phyloP scores from a whole-genome alignment of 2,329 filamentous ascomycete species.

The Phyllachora maydis region DNA sequence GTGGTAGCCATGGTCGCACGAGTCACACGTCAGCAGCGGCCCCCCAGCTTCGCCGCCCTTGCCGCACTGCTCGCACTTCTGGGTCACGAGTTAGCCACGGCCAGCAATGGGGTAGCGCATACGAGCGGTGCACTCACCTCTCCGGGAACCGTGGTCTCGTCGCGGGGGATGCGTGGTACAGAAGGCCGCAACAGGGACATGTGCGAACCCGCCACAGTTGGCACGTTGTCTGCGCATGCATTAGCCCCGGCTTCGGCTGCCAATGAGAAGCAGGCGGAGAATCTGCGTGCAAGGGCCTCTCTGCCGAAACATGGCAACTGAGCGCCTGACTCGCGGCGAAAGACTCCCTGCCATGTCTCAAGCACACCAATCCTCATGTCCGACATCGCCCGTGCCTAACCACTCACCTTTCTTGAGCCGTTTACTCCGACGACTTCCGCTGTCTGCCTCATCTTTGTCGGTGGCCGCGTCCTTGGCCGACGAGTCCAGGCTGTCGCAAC shows the following conservation, averaged over 20 bases:
- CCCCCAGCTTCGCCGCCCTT: conserved; percentile 47
- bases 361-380: too few species aligned
- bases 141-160: conserved; percentile 22
- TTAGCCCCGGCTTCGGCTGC: conserved; percentile 12
- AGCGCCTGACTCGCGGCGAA: too few species aligned
- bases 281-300: too few species aligned
- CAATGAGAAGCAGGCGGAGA: conserved; percentile 7
- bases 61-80: conserved; percentile 76
- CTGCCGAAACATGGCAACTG: too few species aligned
- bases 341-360: too few species aligned
- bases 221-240: conserved; percentile 32
- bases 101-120: neutral
- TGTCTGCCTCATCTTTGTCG: conserved; percentile 38
- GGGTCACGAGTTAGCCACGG: conserved; percentile 4
- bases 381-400: too few species aligned
- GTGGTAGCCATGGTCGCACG: conserved; percentile 78
- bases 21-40: conserved; percentile 65
- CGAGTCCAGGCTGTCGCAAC: conserved; percentile 32
- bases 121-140: conserved; percentile 14
- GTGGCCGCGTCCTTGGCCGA: conserved; percentile 23
- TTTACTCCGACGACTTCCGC: conserved; percentile 68
- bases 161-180: conserved; percentile 41
- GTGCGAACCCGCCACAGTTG: conserved; percentile 86
- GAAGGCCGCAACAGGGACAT: conserved; percentile 87
- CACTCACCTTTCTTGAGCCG: conserved; percentile 66